Percentiles rank a stretch among this genome's conserved stretches.
These are phyloP conservation scores for Leccinum griseonigrum DNA, from an alignment of 1,284 basidiomycete genomes.

Conservation along the genomic window DNA sequence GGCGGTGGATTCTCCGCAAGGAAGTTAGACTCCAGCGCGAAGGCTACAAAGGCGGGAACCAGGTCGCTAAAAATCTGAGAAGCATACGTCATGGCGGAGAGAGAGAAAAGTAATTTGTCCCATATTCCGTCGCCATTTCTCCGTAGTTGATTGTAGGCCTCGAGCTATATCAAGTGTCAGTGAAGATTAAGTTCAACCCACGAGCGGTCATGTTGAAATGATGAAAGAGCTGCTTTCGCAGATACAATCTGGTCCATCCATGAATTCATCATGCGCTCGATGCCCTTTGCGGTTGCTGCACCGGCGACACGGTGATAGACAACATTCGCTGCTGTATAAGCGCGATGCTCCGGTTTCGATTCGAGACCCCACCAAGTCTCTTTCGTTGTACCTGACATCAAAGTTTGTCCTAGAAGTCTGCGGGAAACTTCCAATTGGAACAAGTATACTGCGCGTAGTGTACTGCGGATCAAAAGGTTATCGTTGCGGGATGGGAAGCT, in stretches of 20 bases:
- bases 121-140: not conserved
- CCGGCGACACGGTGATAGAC: constrained; percentile 4
- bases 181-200: constrained; percentile 18
- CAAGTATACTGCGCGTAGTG: constrained; percentile 4
- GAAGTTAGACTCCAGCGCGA: constrained; percentile 20
- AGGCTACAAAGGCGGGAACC: constrained; percentile 29
- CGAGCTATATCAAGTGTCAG: constrained; percentile 24
- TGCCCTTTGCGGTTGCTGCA: not conserved
- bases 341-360: constrained; percentile 9
- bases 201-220: constrained; percentile 16
- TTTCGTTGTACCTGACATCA: constrained; percentile 10
- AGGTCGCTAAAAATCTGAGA: constrained; percentile 9
- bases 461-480: constrained; percentile 16
- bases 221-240: not conserved
- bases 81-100: constrained; percentile 31
- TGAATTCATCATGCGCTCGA: constrained; percentile 2
- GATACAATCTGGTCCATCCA: constrained; percentile 5
- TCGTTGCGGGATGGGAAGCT: constrained; percentile 6
- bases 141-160: constrained; percentile 32
- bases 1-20: constrained; percentile 9
- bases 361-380: constrained; percentile 4
- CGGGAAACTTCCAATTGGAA: constrained; percentile 6
- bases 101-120: constrained; percentile 31
- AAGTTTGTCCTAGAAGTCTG: not conserved
- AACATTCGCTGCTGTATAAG: constrained; percentile 8